Conservation (phyloP, 768 basidiomycete species). For the Gloeostereum incarnatum region DNA sequence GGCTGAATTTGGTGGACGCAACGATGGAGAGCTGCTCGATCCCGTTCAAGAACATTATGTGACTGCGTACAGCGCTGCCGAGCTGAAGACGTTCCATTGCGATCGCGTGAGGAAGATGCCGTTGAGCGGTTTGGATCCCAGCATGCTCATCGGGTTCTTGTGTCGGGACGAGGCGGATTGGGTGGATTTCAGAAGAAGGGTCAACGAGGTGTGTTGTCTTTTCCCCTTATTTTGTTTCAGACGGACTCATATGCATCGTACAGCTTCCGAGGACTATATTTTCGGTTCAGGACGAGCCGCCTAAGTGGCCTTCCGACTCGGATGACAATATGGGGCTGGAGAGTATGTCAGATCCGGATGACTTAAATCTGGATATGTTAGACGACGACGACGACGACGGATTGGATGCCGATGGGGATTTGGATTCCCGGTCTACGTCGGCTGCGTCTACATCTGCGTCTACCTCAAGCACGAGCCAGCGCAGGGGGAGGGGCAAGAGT, state of each 20-base stretch:
- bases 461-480: conserved; percentile 17
- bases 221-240: conserved; percentile 4
- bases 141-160: conserved; percentile 93
- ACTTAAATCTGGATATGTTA: conserved; percentile 43
- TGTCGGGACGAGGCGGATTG: conserved; percentile 80
- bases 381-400: conserved; percentile 14
- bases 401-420: conserved; percentile 28
- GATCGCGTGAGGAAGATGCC: conserved; percentile 97
- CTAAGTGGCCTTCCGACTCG: conserved; percentile 69
- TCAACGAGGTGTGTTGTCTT: conserved; percentile 48
- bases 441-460: conserved; percentile 32
- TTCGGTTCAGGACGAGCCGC: conserved; percentile 81
- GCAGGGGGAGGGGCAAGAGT: conserved; percentile 28
- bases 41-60: conserved; percentile 53
- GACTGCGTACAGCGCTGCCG: conserved; percentile 59
- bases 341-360: conserved; percentile 75
- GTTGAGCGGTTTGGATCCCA: conserved; percentile 83
- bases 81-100: conserved; percentile 89
- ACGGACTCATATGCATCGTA: conserved; percentile 7
- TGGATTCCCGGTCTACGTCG: conserved; percentile 39
- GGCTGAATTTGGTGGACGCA: no score
- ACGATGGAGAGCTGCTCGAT: conserved; percentile 23
- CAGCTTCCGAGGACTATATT: conserved; percentile 68
- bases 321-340: conserved; percentile 75
- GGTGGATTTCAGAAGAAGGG: conserved; percentile 66